Base-by-base conservation (phyloP, 495 filamentous ascomycete species). In the Poronia punctata region DNA sequence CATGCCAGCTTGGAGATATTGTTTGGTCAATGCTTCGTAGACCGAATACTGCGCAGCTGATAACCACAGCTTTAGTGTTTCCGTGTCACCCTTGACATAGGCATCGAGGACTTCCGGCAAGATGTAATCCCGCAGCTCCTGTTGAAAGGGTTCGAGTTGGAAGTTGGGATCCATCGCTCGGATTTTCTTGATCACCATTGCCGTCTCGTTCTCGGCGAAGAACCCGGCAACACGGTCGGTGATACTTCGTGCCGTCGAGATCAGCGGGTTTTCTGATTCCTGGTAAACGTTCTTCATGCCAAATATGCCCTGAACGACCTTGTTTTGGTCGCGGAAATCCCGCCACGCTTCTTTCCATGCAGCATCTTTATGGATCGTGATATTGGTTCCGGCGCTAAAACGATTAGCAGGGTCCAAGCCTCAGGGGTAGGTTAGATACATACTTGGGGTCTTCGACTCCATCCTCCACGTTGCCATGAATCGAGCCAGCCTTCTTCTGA, bases 121-220 rank as follows among this genome's bases (percentile, higher is more conserved):
- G 45, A 97, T 97, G 62, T 97, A 98, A 66, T 97, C 93, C 52
- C 92, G 83, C 64, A 98, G 83, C 43, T 98, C 92, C 36, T 83
- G 79, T 24, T 96, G 67, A 71, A 96, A 98, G 0, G 85, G 79
- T 59, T 98, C 92, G 57, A 95, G 75, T 60, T 95, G 86, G 73
- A 98, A 98, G 41, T 70, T 79, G 9, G 92, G 93, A 52, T 98
- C 93, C 78, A 97, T 93, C 45, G 87, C 79, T n/a, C 88, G 79
- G 68, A 98, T 90, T 61, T 88, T 94, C 68, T 93, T 95, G 70
- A 98, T 90, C 3, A 98, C 92, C 71, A 75, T 80, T 11, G 92
- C 92, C 8, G 92, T 95, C 64, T 98, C 92, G 61, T 95, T 98
- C 60, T 97, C 92, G 24, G 92, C 92, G 49, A 98, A 98, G 65